These are phyloP conservation scores for Hygrocybe punicea DNA, from an alignment of 768 basidiomycete genomes.

Conservation along the genomic window DNA sequence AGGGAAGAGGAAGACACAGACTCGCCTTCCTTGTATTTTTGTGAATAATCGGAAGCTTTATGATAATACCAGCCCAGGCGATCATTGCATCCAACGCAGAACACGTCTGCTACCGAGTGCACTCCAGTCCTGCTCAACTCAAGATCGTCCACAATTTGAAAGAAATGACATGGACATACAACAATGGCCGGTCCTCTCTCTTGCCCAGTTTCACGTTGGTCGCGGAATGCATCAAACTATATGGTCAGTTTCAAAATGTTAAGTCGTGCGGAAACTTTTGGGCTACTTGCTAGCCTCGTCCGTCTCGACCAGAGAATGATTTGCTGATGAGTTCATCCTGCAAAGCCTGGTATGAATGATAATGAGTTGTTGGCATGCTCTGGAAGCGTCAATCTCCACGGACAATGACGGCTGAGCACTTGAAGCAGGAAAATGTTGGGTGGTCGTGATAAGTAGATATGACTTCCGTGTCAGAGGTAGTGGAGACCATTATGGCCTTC, in stretches of 20 bases:
- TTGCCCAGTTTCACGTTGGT: slow-evolving; percentile 70
- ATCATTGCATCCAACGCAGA: slow-evolving; percentile 75
- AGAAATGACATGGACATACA: slow-evolving; percentile 41
- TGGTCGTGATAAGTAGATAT: slow-evolving; percentile 60
- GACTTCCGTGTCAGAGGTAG: slow-evolving; percentile 46
- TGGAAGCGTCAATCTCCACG: slow-evolving; percentile 23
- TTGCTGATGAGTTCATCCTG: slow-evolving; percentile 87
- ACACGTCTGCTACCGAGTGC: slow-evolving; percentile 78
- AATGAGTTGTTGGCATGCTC: background rate
- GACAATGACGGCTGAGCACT: slow-evolving; percentile 70
- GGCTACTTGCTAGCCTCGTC: slow-evolving; percentile 67
- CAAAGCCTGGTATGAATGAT: slow-evolving; percentile 48
- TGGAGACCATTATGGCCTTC: slow-evolving; percentile 53
- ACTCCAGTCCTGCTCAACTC: slow-evolving; percentile 59
- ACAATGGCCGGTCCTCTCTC: slow-evolving; percentile 68
- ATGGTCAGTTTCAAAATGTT: background rate
- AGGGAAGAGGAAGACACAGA: slow-evolving; percentile 23
- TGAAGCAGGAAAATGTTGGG: slow-evolving; percentile 65
- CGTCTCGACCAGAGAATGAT: slow-evolving; percentile 78
- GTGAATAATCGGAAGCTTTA: slow-evolving; percentile 67
- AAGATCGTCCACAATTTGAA: slow-evolving; percentile 2
- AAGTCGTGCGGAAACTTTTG: background rate
- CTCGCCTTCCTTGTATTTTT: slow-evolving; percentile 81
- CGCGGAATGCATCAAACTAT: slow-evolving; percentile 73
- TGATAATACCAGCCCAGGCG: slow-evolving; percentile 82